Evolutionary conservation across 2,329 filamentous ascomycete species (phyloP).

Genomic region (Aspergillus tubingensis): DNA sequence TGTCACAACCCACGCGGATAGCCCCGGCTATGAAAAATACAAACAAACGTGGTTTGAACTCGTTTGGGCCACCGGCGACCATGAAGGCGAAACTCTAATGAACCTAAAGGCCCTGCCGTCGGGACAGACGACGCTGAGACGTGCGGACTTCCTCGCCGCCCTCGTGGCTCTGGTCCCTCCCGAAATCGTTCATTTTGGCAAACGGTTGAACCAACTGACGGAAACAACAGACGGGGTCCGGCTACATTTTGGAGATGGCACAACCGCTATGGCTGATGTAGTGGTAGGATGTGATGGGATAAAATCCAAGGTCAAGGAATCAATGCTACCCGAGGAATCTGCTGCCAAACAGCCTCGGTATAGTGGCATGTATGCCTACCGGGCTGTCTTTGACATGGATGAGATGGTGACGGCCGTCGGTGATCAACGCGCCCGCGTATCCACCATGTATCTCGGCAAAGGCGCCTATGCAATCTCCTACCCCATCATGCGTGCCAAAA

Average conservation of each 20-base stretch:
- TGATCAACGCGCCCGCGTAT: conserved; percentile 32
- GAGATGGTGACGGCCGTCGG: conserved; percentile 36
- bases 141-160: conserved; percentile 38
- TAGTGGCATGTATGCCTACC: conserved; percentile 39
- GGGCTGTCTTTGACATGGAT: conserved; percentile 37
- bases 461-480: conserved; percentile 37
- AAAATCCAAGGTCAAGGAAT: conserved; percentile 31
- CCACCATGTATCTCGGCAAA: conserved; percentile 34
- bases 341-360: conserved; percentile 25
- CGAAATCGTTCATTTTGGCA: conserved; percentile 37
- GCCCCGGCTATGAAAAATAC: conserved; percentile 32
- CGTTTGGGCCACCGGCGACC: conserved; percentile 15
- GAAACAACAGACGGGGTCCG: conserved; percentile 19
- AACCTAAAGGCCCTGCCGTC: conserved; percentile 33
- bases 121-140: conserved; percentile 35
- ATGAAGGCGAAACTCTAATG: conserved; percentile 28
- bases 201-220: conserved; percentile 27
- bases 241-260: conserved; percentile 37
- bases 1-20: conserved; percentile 37
- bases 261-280: conserved; percentile 28
- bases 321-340: conserved; percentile 23
- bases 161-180: conserved; percentile 33
- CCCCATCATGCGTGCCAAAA: conserved; percentile 36
- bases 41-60: conserved; percentile 37
- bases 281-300: conserved; percentile 44